Percentiles rank a stretch among this genome's conserved stretches.
phyloP scores from a whole-genome alignment of 192 early-diverging fungal species.

The Kickxella alabastrina region DNA sequence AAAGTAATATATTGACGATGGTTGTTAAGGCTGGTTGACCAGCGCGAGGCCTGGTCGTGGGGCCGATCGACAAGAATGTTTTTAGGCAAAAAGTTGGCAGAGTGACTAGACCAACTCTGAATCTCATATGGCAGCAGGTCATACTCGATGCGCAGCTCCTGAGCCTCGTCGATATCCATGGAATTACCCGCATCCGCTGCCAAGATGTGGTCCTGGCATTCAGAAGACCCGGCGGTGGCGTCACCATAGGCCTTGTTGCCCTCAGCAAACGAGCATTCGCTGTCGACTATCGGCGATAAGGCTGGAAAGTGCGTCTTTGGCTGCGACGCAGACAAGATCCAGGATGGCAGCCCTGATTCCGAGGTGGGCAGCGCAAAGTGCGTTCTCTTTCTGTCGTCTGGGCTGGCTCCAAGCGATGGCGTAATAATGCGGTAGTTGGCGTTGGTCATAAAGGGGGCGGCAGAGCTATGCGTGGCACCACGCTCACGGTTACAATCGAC shows the following conservation, averaged over 20 bases:
- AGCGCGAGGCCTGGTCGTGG: conserved; percentile 84
- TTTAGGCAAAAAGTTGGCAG: conserved; percentile 78
- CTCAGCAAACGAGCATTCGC: conserved; percentile 3
- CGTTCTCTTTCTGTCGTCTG: background rate
- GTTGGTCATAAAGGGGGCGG: conserved; percentile 43
- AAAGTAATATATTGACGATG: conserved; percentile 91
- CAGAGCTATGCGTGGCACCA: background rate
- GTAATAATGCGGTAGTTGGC: conserved; percentile 46
- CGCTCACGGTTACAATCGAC: conserved; percentile 4
- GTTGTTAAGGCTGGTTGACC: conserved; percentile 83
- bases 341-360: conserved; percentile 17
- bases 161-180: background rate
- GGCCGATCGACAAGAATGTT: conserved; percentile 82
- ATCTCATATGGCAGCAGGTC: conserved; percentile 60
- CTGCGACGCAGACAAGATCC: conserved; percentile 17
- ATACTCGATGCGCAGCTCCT: conserved; percentile 43
- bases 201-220: background rate
- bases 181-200: background rate
- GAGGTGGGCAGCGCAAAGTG: background rate
- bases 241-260: background rate
- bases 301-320: conserved; percentile 33
- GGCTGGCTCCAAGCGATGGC: conserved; percentile 9
- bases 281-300: conserved; percentile 21
- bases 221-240: background rate
- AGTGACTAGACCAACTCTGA: conserved; percentile 75